A percentile compares a stretch with the other conserved stretches of the same genome.
Evolutionary conservation across 495 filamentous ascomycete genomes (phyloP).

Genomic region (Delitschia confertaspora): DNA sequence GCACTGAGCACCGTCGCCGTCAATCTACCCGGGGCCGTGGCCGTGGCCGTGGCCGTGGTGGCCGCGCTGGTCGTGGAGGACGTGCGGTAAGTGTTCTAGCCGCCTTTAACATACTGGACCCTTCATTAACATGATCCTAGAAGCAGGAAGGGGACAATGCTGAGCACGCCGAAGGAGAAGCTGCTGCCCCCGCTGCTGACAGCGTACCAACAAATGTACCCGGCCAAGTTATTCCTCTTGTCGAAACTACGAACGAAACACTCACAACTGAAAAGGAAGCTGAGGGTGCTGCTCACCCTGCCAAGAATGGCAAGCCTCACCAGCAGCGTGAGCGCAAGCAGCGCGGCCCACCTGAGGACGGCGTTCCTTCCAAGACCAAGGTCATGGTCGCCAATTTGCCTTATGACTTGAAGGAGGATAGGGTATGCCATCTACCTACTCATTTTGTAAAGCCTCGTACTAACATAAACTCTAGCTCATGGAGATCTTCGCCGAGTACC

Average conservation of each 20-base stretch:
- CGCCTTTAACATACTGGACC: background rate
- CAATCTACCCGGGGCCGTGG: slow-evolving; percentile 36
- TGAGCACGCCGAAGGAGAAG: slow-evolving; percentile 26
- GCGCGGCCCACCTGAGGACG: slow-evolving; percentile 94
- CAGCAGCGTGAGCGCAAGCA: slow-evolving; percentile 55
- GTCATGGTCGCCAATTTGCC: slow-evolving; percentile 99
- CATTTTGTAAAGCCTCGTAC: background rate
- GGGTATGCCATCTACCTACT: slow-evolving; percentile 48
- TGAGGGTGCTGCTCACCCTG: slow-evolving; percentile 35
- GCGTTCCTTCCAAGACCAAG: slow-evolving; percentile 97
- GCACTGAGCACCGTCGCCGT: slow-evolving; percentile 48
- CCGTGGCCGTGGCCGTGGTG: slow-evolving; percentile 56
- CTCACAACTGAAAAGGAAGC: slow-evolving; percentile 42
- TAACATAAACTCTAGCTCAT: slow-evolving; percentile 60
- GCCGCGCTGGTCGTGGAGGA: slow-evolving; percentile 67
- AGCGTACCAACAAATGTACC: slow-evolving; percentile 46
- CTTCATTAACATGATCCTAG: background rate
- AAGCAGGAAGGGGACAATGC: slow-evolving; percentile 27
- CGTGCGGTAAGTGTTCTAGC: slow-evolving; percentile 52
- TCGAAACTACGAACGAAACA: slow-evolving; percentile 53
- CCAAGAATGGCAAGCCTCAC: slow-evolving; percentile 41
- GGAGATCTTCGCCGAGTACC: slow-evolving; percentile 85
- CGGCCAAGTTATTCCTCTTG: slow-evolving; percentile 45
- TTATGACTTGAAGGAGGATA: slow-evolving; percentile 95
- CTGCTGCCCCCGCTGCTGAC: slow-evolving; percentile 32